These are phyloP conservation scores for Colletotrichum liaoningense DNA, from an alignment of 2,329 filamentous ascomycete genomes.

Conservation along the genomic window DNA sequence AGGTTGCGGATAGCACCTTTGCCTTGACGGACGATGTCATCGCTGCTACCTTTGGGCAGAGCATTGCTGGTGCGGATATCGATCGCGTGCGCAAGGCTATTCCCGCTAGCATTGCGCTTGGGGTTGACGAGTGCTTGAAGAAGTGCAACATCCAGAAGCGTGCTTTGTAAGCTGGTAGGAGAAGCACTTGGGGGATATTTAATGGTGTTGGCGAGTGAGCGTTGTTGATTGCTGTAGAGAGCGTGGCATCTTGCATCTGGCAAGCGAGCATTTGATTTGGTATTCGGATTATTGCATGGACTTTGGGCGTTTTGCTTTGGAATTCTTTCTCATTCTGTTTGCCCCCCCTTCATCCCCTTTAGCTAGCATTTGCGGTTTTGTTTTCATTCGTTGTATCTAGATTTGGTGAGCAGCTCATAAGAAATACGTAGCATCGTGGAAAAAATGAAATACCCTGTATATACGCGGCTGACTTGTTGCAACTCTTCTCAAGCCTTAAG, in stretches of 20 bases:
- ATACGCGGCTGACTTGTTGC: background rate
- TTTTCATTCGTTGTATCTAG: background rate
- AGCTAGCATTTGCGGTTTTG: background rate
- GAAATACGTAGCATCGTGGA: background rate
- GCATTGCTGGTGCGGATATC: constrained; percentile 58
- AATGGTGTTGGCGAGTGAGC: too few species aligned
- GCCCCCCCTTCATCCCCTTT: background rate
- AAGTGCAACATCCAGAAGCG: constrained; percentile 54
- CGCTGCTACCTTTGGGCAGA: constrained; percentile 57
- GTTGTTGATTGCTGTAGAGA: background rate
- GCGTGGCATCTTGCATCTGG: background rate
- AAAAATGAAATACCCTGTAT: background rate
- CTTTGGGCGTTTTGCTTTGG: background rate
- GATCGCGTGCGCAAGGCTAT: constrained; percentile 55
- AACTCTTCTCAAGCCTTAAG: background rate
- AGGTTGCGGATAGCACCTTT: constrained; percentile 62
- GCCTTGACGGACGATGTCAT: constrained; percentile 58
- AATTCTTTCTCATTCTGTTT: background rate
- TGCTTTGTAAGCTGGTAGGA: background rate
- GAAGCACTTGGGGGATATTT: too few species aligned
- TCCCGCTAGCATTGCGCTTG: constrained; percentile 61
- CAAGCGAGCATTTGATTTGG: background rate
- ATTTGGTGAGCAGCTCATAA: background rate
- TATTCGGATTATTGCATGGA: background rate
- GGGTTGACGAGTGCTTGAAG: constrained; percentile 61